Evolutionary conservation across 1,139 yeast genomes (phyloP), one percentile per base, ranked within the genome.

Genomic region (Suhomyces coccinellae): DNA sequence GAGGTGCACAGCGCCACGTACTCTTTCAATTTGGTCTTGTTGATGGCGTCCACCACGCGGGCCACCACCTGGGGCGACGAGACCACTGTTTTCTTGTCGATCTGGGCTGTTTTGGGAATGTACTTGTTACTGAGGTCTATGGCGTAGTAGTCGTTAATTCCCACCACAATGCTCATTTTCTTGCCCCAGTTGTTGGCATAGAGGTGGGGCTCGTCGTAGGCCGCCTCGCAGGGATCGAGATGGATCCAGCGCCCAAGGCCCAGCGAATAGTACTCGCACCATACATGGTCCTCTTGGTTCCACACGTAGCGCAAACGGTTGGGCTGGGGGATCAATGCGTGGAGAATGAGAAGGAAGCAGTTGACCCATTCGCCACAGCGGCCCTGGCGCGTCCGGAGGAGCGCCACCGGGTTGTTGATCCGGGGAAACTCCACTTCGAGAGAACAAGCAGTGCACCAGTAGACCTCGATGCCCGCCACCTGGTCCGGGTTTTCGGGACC

Each of bases 351-450:
- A 44, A 87, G 75, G 59, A 91, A 90, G 52, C 95, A 80, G 56
- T 87, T 87, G 46, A 91, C 95, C 96, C 96, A 91, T 62, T 91
- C 99, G 2, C 99, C 99, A 66, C 99, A 91, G 38, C 99, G 71
- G 0, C 98, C 98, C 29, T 63, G 61, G 33, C 89, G 68, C 0
- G 85, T 79, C 22, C 75, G 67, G 14, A 90, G 62, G 30, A 93
- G 66, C 48, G 79, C 79, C 0, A 69, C 69, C 0, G 95, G 86
- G 51, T 82, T 78, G 57, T 86, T 84, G 56, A 87, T 85, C 35
- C 99, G 72, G 0, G 96, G 88, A 52, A 89, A 91, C 37, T 87
- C 71, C 15, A 80, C 71, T 0, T 50, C 45, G 0, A 51, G 40
- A 2, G 62, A 53, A 62, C 96, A 89, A 1, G 55, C 52, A 1